Evolutionary conservation across 192 early-diverging fungal genomes (phyloP).

Genomic region (Coemansia reversa): DNA sequence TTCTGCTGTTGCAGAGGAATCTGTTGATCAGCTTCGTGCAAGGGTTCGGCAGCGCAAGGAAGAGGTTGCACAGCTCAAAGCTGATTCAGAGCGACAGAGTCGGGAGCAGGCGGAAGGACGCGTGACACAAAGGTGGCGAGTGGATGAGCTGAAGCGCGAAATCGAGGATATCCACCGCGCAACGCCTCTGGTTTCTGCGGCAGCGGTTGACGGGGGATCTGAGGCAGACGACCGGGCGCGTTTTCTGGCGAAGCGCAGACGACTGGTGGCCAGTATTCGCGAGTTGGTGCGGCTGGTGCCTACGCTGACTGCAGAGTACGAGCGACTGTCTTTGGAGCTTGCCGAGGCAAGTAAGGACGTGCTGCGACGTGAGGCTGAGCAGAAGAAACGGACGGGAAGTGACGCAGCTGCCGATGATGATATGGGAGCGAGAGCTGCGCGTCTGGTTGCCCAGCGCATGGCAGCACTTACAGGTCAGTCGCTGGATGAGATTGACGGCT

Average conservation of each 20-base stretch:
- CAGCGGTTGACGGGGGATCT: neutral
- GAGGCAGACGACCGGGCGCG: conserved; percentile 14
- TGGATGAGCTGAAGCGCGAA: conserved; percentile 50
- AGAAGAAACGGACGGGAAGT: conserved; percentile 3
- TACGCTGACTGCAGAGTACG: conserved; percentile 25
- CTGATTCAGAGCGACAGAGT: conserved; percentile 9
- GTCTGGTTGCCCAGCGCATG: conserved; percentile 50
- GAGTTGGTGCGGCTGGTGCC: conserved; percentile 27
- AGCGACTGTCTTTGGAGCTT: conserved; percentile 27
- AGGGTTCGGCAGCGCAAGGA: conserved; percentile 28
- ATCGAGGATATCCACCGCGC: conserved; percentile 42
- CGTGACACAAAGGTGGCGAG: conserved; percentile 35
- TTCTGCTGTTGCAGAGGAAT: conserved; percentile 13
- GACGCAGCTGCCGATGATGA: conserved; percentile 16
- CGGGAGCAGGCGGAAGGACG: conserved; percentile 39
- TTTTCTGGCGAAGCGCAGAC: conserved; percentile 26
- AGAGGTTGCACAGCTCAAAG: conserved; percentile 9
- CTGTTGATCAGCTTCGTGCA: conserved; percentile 36
- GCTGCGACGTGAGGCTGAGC: neutral
- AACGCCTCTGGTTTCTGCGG: conserved; percentile 6
- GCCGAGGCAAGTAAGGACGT: conserved; percentile 22
- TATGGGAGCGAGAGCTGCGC: conserved; percentile 41
- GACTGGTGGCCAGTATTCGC: conserved; percentile 29
- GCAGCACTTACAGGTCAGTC: conserved; percentile 47
- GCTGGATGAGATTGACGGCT: conserved; percentile 17